A percentile compares a stretch with the other conserved stretches of the same genome.
phyloP scores from a whole-genome alignment of 805 yeast genomes.

The Torulaspora delbrueckii region DNA sequence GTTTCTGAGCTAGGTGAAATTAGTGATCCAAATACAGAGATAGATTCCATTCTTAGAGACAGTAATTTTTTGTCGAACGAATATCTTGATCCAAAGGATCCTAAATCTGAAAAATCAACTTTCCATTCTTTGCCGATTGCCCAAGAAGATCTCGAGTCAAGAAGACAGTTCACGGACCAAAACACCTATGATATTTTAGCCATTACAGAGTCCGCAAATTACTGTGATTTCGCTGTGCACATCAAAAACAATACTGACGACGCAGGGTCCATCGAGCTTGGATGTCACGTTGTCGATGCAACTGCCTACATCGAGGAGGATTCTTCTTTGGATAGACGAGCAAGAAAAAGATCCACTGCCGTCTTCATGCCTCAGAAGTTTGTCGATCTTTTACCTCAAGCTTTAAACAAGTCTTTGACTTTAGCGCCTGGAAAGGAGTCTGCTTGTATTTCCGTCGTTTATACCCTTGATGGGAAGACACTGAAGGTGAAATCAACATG shows the following conservation, averaged over 20 bases:
- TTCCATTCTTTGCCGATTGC: slow-evolving; percentile 25
- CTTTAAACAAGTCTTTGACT: slow-evolving; percentile 54
- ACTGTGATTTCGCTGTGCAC: slow-evolving; percentile 76
- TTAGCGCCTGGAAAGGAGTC: slow-evolving; percentile 56
- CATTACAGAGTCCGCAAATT: slow-evolving; percentile 25
- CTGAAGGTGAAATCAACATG: slow-evolving; percentile 71
- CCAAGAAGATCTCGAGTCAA: slow-evolving; percentile 17
- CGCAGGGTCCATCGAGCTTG: slow-evolving; percentile 61
- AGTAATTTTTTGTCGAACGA: slow-evolving; percentile 79
- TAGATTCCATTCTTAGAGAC: slow-evolving; percentile 84
- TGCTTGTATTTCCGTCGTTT: slow-evolving; percentile 71
- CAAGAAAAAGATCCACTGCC: slow-evolving; percentile 83
- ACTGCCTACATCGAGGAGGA: slow-evolving; percentile 68
- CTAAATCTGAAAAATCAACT: slow-evolving; percentile 26
- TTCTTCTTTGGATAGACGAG: slow-evolving; percentile 76
- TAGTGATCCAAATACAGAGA: slow-evolving; percentile 71
- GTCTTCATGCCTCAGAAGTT: slow-evolving; percentile 80
- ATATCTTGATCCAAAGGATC: slow-evolving; percentile 48
- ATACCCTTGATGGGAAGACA: slow-evolving; percentile 67
- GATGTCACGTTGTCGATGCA: slow-evolving; percentile 81
- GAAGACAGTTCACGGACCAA: slow-evolving; percentile 22
- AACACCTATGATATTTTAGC: slow-evolving; percentile 34
- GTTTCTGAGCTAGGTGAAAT: slow-evolving; percentile 81
- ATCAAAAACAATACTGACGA: slow-evolving; percentile 58
- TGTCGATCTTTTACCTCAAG: slow-evolving; percentile 60